Base-by-base conservation (phyloP, 352 stramenopile genomes). In the Phytophthora palmivora region DNA sequence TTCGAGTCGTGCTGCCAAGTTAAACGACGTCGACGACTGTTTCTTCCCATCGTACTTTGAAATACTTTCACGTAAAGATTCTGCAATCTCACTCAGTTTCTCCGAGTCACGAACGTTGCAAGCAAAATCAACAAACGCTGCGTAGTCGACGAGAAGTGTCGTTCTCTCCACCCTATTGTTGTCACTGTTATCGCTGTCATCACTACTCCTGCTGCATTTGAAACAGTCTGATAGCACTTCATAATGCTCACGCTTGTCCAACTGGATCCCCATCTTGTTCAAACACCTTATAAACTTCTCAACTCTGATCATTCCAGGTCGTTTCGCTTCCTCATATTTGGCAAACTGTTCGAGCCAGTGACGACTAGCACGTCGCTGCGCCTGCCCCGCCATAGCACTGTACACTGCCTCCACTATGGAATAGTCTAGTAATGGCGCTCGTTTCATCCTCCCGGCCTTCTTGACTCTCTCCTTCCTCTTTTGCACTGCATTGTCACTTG, bases 41-140 rank as follows among this genome's bases (percentile, higher is more conserved):
- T 76, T 76, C 46, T 84, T 88, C n/a, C 76, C 72, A 30, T 89
- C 69, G 46, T 82, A 92, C 14, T 73, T 70, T 4, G 59, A 58
- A 14, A 92, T 88, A 11, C 56, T 64, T 2, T 60, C 50, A 22
- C 78, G 76, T 10, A 92, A 60, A 18, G 72, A 78, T 32, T 73
- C 51, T 1, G 75, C 81, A 11, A 91, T 67, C 39, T 78, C 67
- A 38, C 79, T 80, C 6, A 92, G 57, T 41, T 78, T 84, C 28
- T 84, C 81, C 6, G 81, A 89, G 66, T 89, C 80, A 1, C 78
- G 77, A 3, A 83, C 74, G 22, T 88, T 89, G 63, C 76, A 88
- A 0, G 77, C 77, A 69, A 89, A 92, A 32, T 92, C 81, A 18
- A 84, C 49, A 46, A 92, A 92, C 4, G 65, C 51, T 0, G 64